Evolutionary conservation across 2,329 filamentous ascomycete species (phyloP).

Genomic region (Diaporthe eres): DNA sequence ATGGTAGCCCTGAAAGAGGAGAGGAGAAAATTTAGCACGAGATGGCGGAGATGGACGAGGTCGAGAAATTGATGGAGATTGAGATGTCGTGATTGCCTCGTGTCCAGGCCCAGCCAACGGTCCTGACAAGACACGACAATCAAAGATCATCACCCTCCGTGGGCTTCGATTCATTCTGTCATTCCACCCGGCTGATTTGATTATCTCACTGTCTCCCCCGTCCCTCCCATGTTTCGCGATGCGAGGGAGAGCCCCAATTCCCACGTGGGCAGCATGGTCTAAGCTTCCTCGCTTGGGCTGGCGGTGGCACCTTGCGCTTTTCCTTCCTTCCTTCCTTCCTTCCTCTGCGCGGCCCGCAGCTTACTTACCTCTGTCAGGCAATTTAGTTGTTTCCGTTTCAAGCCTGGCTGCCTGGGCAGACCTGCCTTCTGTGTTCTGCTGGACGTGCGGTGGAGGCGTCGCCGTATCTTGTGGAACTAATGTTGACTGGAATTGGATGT

Average conservation of each 20-base stretch:
- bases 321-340: neutral
- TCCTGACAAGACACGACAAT: slow-evolving; percentile 27
- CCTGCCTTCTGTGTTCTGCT: neutral
- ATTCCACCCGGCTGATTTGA: slow-evolving; percentile 17
- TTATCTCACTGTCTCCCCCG: slow-evolving; percentile 2
- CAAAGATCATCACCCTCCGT: neutral
- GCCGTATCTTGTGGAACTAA: too few relatives aligned
- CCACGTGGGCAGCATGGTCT: slow-evolving; percentile 26
- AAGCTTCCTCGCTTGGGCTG: slow-evolving; percentile 15
- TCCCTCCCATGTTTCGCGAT: slow-evolving; percentile 15
- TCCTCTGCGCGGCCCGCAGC: neutral
- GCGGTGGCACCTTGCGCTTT: slow-evolving; percentile 4
- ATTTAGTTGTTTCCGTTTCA: neutral
- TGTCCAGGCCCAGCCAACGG: slow-evolving; percentile 18
- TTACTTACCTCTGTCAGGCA: neutral
- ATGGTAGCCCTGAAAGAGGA: slow-evolving; percentile 1
- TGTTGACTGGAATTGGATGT: neutral
- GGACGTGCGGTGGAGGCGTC: too few relatives aligned
- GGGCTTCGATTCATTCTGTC: neutral
- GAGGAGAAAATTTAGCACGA: neutral
- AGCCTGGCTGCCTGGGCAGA: neutral
- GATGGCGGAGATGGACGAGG: neutral
- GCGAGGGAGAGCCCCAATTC: slow-evolving; percentile 4
- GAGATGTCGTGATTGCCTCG: slow-evolving; percentile 20
- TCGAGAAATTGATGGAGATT: slow-evolving; percentile 18